Percentiles rank a stretch among this genome's conserved stretches.
Evolutionary conservation across 192 early-diverging fungal species (phyloP).

Genomic region (Piromyces sp.): DNA sequence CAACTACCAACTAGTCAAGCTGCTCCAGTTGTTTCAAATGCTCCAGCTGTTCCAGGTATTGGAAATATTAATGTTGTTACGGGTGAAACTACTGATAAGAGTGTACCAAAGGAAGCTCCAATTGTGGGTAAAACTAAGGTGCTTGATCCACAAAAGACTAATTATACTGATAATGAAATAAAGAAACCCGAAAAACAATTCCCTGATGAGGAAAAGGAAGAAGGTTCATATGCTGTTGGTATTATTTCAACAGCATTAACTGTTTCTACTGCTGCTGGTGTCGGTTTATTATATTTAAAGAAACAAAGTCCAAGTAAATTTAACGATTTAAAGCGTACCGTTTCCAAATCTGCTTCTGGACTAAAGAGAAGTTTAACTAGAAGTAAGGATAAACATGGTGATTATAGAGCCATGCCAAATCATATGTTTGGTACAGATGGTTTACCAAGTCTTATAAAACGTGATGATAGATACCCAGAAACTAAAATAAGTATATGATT

Average conservation of each 20-base stretch:
- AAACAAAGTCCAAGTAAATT: not conserved
- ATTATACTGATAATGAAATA: not conserved
- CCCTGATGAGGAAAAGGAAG: not conserved
- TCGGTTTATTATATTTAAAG: not conserved
- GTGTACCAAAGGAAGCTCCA: not conserved
- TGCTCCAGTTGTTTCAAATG: not conserved
- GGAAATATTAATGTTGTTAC: not conserved
- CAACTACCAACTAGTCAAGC: not conserved
- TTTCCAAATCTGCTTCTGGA: not conserved
- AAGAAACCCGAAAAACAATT: not conserved
- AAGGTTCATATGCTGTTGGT: not conserved
- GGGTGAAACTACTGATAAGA: not conserved
- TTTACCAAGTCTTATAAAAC: not conserved
- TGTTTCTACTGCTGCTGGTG: not conserved
- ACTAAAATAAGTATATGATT: too few species aligned
- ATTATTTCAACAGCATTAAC: not conserved
- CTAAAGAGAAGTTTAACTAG: not conserved
- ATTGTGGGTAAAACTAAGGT: not conserved
- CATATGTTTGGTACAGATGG: not conserved
- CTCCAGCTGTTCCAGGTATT: not conserved
- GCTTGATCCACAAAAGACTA: not conserved
- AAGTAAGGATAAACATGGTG: not conserved
- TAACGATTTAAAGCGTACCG: not conserved
- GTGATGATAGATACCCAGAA: not conserved
- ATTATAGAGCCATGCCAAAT: not conserved